phyloP scores from a whole-genome alignment of 1,284 basidiomycete genomes.

The Austroboletus rostrupii region DNA sequence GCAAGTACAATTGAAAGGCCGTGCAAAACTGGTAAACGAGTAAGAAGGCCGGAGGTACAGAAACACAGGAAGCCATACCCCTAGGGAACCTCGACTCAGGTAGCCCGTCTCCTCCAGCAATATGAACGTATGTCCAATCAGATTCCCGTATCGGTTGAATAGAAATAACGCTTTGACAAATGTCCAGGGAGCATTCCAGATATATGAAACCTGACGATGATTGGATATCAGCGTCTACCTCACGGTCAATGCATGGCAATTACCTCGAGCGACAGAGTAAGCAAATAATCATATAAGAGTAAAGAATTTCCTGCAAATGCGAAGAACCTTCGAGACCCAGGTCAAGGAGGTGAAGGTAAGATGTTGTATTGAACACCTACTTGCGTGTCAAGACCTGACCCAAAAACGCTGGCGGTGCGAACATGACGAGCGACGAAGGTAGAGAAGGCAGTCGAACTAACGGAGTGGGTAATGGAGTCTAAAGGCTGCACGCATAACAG shows the following conservation, averaged over 20 bases:
- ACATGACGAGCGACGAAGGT: slow-evolving; percentile 7
- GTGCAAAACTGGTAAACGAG: slow-evolving; percentile 17
- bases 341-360: background rate
- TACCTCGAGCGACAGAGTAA: slow-evolving; percentile 20
- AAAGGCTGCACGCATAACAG: background rate
- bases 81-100: slow-evolving; percentile 12
- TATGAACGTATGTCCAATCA: slow-evolving; percentile 21
- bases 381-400: slow-evolving; percentile 14
- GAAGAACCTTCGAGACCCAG: slow-evolving; percentile 1
- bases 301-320: slow-evolving; percentile 15
- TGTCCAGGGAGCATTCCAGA: slow-evolving; percentile 21
- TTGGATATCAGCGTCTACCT: background rate
- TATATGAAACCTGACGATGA: slow-evolving; percentile 10
- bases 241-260: background rate
- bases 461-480: background rate
- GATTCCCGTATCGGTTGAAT: slow-evolving; percentile 22
- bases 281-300: slow-evolving; percentile 17
- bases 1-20: slow-evolving; percentile 2
- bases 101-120: slow-evolving; percentile 22
- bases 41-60: background rate
- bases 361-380: slow-evolving; percentile 7
- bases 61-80: slow-evolving; percentile 6
- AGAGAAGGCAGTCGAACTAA: too few relatives aligned
- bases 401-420: background rate
- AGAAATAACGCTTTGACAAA: slow-evolving; percentile 21